Evolutionary conservation across 148 eudicot genomes (phyloP).

Genomic region (Fallopia convolvulus): DNA sequence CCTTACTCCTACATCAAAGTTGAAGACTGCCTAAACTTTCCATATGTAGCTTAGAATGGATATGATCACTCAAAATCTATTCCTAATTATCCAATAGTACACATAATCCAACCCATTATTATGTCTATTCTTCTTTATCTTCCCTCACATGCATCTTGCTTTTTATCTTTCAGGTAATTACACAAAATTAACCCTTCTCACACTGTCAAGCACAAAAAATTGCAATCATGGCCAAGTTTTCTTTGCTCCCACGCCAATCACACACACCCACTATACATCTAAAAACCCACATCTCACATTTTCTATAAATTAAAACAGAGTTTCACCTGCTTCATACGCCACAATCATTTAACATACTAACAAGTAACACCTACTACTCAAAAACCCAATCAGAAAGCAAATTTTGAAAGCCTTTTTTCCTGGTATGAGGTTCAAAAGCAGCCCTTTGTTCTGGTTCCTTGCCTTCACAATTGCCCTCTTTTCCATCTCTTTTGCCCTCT

Average conservation of each 20-base stretch:
- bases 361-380: neutral
- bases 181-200: neutral
- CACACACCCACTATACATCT: conserved; percentile 14
- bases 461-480: conserved; percentile 44
- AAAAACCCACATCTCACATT: conserved; percentile 3
- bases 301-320: conserved; percentile 3
- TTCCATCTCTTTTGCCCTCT: conserved; percentile 31
- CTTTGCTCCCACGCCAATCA: conserved; percentile 64
- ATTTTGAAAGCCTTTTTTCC: neutral
- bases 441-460: conserved; percentile 39
- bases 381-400: neutral
- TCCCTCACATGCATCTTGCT: neutral
- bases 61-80: neutral
- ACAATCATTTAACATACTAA: neutral
- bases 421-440: conserved; percentile 39
- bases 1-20: neutral
- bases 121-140: neutral
- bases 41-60: neutral
- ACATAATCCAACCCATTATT: neutral
- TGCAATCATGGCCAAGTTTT: conserved; percentile 18
- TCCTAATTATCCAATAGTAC: neutral
- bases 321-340: conserved; percentile 4
- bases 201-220: conserved; percentile 11
- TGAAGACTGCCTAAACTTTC: neutral
- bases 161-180: neutral